Evolutionary conservation across 2,329 filamentous ascomycete species (phyloP).

Genomic region (Verticillium albo-atrum): DNA sequence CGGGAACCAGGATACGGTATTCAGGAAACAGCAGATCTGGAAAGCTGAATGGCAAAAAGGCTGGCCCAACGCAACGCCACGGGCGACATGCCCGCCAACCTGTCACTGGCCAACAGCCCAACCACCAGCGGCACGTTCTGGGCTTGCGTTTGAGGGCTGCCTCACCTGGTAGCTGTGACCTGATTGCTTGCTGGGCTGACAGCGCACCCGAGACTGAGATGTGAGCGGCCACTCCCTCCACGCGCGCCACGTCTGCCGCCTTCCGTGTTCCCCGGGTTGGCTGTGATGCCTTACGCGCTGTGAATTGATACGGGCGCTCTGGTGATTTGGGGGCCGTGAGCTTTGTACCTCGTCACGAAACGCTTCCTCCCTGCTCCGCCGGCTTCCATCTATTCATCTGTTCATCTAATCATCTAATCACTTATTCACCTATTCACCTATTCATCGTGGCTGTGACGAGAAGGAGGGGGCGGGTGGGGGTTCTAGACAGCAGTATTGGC

Average conservation of each 20-base stretch:
- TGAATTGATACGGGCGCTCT: background rate
- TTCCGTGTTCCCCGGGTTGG: background rate
- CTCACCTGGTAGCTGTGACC: background rate
- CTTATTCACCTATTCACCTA: too few relatives aligned
- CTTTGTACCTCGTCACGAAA: background rate
- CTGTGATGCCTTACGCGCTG: background rate
- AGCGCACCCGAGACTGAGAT: background rate
- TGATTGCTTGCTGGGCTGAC: background rate
- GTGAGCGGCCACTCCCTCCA: background rate
- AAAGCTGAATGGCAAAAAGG: background rate
- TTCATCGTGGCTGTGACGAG: too few relatives aligned
- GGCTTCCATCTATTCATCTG: background rate
- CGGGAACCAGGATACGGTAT: background rate
- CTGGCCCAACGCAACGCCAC: too few relatives aligned
- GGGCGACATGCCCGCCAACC: too few relatives aligned
- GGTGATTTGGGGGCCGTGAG: background rate
- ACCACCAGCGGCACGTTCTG: too few relatives aligned
- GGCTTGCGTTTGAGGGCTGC: background rate
- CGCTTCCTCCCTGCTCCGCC: background rate
- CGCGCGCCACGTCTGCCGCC: background rate
- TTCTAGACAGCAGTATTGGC: too few relatives aligned
- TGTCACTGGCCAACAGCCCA: too few relatives aligned
- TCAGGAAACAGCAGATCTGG: background rate
- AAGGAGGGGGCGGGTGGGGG: too few relatives aligned
- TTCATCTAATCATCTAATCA: too few relatives aligned